Evolutionary conservation across 2,329 filamentous ascomycete genomes (phyloP).

Genomic region (Fusarium piperis): DNA sequence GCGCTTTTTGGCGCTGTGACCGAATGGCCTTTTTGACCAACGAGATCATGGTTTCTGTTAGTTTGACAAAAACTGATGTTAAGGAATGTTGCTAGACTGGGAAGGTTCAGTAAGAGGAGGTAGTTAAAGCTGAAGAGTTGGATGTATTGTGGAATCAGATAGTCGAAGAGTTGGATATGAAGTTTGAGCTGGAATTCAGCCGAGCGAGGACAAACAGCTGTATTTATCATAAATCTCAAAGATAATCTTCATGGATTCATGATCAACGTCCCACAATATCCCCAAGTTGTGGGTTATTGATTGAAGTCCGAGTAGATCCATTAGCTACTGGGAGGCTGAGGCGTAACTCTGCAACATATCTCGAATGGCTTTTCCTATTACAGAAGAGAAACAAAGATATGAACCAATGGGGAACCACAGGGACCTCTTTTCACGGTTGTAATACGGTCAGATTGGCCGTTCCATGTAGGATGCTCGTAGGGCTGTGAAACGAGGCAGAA

Average conservation of each 20-base stretch:
- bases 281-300: neutral
- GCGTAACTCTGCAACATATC: neutral
- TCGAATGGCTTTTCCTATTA: conserved; percentile 38
- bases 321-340: neutral
- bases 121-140: neutral
- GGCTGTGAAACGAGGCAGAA: conserved; percentile 23
- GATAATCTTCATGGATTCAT: neutral
- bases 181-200: neutral
- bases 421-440: neutral
- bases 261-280: neutral
- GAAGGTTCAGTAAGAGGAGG: neutral
- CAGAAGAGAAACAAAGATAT: neutral
- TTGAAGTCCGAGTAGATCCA: neutral
- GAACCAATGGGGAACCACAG: conserved; percentile 12
- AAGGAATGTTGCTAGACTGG: neutral
- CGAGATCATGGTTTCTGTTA: conserved; percentile 17
- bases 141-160: no score
- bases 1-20: conserved; percentile 9
- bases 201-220: neutral
- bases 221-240: conserved; percentile 15
- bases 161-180: neutral
- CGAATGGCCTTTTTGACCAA: conserved; percentile 22
- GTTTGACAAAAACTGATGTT: neutral
- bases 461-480: conserved; percentile 9
- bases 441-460: conserved; percentile 11